phyloP scores from a whole-genome alignment of 163 green algal genomes.

The Chlorella variabilis region DNA sequence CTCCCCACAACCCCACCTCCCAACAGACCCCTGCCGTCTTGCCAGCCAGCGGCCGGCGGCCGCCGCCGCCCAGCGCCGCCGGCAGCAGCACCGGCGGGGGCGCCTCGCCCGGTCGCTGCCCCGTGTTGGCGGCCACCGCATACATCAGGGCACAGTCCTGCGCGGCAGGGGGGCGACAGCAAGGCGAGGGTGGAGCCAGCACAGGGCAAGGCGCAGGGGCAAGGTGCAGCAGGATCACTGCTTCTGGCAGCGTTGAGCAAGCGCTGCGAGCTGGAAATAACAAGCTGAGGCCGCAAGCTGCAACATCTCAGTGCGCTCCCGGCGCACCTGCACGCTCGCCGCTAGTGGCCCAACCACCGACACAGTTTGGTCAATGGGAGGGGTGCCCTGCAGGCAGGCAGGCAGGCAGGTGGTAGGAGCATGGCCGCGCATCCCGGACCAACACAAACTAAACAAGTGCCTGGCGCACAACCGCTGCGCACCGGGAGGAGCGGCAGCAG shows the following conservation, averaged over 20 bases:
- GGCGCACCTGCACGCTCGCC: constrained; percentile 46
- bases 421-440: too few relatives aligned
- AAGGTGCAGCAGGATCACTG: background rate
- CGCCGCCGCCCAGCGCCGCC: background rate
- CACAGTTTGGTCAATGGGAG: constrained; percentile 45
- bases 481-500: background rate
- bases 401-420: too few relatives aligned
- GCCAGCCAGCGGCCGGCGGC: constrained; percentile 45
- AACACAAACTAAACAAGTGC: too few relatives aligned
- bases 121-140: constrained; percentile 55
- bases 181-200: constrained; percentile 30
- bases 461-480: too few relatives aligned
- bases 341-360: constrained; percentile 52
- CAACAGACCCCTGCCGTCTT: constrained; percentile 53
- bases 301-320: too few relatives aligned
- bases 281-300: too few relatives aligned
- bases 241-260: too few relatives aligned
- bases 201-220: background rate
- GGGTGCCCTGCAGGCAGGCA: background rate
- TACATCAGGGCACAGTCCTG: constrained; percentile 62
- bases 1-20: too few relatives aligned
- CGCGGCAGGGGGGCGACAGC: constrained; percentile 45
- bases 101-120: background rate
- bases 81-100: constrained; percentile 20
- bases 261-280: too few relatives aligned